Conservation (phyloP, 306 rosid species). For the Arachis stenosperma region DNA sequence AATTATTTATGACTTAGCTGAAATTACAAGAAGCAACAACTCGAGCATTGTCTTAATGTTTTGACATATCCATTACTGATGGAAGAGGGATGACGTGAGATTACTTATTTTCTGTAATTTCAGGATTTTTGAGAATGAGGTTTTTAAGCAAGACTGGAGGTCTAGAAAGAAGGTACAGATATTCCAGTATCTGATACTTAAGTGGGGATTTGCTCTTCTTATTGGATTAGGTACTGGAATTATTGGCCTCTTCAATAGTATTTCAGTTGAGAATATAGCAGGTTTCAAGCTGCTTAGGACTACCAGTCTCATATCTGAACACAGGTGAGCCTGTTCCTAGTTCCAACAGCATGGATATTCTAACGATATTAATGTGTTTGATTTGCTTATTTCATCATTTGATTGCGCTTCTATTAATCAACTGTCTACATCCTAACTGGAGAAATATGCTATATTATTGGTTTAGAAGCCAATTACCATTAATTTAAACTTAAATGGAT, state of each 20-base stretch:
- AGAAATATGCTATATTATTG: too few species aligned
- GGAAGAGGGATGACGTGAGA: too few species aligned
- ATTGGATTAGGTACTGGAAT: slow-evolving; percentile 76
- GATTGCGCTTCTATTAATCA: too few species aligned
- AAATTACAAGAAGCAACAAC: too few species aligned
- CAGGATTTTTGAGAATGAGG: slow-evolving; percentile 79
- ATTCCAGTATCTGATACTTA: slow-evolving; percentile 59
- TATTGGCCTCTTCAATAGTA: slow-evolving; percentile 70
- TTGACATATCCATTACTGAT: too few species aligned
- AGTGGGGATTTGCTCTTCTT: slow-evolving; percentile 75
- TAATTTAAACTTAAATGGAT: too few species aligned
- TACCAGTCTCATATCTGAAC: slow-evolving; percentile 57
- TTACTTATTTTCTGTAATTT: too few species aligned
- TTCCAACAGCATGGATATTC: not conserved
- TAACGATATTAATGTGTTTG: not conserved
- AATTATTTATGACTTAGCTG: too few species aligned
- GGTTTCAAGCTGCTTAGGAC: slow-evolving; percentile 72
- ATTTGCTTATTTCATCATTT: not conserved
- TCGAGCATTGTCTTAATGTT: too few species aligned
- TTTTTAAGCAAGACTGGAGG: slow-evolving; percentile 84
- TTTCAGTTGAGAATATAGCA: slow-evolving; percentile 83
- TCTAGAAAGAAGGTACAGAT: slow-evolving; percentile 58
- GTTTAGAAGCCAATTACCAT: too few species aligned
- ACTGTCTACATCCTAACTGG: too few species aligned
- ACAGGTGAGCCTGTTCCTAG: slow-evolving; percentile 44